Evolutionary conservation across 306 rosid species (phyloP), one percentile per base, ranked within the genome.

Genomic region (Trifolium subterraneum): DNA sequence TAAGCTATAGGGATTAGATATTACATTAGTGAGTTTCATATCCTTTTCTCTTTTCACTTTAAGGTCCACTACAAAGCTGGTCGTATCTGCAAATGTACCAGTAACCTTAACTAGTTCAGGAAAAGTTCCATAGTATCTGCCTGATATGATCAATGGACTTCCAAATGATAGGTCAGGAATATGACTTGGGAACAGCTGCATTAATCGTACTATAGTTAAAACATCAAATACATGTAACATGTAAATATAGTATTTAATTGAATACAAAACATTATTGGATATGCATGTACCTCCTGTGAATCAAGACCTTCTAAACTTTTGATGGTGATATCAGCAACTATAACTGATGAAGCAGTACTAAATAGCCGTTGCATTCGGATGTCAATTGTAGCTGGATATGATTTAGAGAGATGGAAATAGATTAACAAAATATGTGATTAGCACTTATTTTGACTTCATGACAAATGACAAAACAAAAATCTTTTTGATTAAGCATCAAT

Each of bases 121-220:
- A 82, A 94, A 82, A 50, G 76, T 70, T 79, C 99, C 96, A 72
- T 82, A 82, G 64, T 84, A 94, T 92, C 97, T 86, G 71, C 97
- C 99, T 22, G 99, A 91, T 80, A 94, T 51, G 41, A 94, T 85
- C 84, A 94, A 80, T 18, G 95, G 95, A 82, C 80, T 84, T 79
- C 73, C 89, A 70, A 68, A 80, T 51, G 95, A 89, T 78, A 94
- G 89, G 88, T 94, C 97, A 4, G 90, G 96, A 42, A 90, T 86
- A 68, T 74, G 83, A 45, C 64, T 68, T 27, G 97, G 99, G 86
- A 81, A 87, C 71, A 87, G 77, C 98, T 94, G 89, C 89, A 87
- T 65, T 31, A 60, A 65, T 63, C 52, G 52, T 23, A 70, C 50
- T 29, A 64, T 19, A 48, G 47, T 64, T 73, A 74, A 73, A 72